Evolutionary conservation across 2,329 filamentous ascomycete genomes (phyloP).

Genomic region (Fusarium mundagurra): DNA sequence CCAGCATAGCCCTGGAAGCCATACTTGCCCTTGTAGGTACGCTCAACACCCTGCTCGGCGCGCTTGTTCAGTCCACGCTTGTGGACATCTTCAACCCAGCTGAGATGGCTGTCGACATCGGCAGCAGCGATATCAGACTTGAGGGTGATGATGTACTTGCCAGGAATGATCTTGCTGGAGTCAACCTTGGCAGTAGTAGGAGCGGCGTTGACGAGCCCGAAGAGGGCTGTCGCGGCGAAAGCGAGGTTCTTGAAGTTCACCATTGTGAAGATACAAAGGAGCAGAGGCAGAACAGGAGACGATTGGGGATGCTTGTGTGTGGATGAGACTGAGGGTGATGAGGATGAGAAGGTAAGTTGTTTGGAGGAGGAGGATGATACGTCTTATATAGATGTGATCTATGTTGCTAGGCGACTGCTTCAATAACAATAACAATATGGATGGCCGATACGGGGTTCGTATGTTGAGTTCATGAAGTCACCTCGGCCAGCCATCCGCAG

Average conservation of each 20-base stretch:
- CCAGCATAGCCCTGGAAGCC: slow-evolving; percentile 56
- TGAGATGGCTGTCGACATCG: slow-evolving; percentile 59
- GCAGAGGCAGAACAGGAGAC: neutral
- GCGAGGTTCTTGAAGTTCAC: slow-evolving; percentile 44
- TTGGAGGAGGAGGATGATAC: neutral
- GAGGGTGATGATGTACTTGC: slow-evolving; percentile 70
- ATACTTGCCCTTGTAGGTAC: slow-evolving; percentile 44
- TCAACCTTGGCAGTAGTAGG: slow-evolving; percentile 36
- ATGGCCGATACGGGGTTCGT: neutral
- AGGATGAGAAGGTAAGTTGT: slow-evolving; percentile 10
- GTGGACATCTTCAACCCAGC: slow-evolving; percentile 61
- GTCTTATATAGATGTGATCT: slow-evolving; percentile 36
- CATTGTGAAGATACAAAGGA: slow-evolving; percentile 38
- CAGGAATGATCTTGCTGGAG: slow-evolving; percentile 44
- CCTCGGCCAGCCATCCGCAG: neutral
- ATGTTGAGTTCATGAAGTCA: neutral
- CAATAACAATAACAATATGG: slow-evolving; percentile 10
- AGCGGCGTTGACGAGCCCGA: slow-evolving; percentile 34
- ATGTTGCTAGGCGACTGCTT: neutral
- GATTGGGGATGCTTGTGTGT: slow-evolving; percentile 14
- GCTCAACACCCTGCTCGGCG: slow-evolving; percentile 50
- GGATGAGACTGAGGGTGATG: slow-evolving; percentile 7
- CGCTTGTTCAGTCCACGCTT: slow-evolving; percentile 63
- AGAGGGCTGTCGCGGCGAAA: slow-evolving; percentile 39
- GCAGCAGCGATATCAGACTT: slow-evolving; percentile 59